Conservation (phyloP, 805 yeast species). For the Zygosaccharomyces rouxii region DNA sequence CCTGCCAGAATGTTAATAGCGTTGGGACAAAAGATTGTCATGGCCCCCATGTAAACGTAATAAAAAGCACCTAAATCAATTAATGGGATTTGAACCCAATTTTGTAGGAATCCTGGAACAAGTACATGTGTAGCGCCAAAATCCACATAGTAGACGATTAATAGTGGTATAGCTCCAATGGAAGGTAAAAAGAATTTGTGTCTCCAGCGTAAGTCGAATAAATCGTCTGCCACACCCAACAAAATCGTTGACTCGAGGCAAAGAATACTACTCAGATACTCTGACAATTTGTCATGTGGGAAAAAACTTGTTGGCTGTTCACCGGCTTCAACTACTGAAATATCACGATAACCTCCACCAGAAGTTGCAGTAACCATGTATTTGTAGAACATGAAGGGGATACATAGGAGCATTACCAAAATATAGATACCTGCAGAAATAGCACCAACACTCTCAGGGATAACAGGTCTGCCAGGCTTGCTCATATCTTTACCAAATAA, state of each 20-base stretch:
- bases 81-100: slow-evolving; percentile 33
- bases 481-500: slow-evolving; percentile 81
- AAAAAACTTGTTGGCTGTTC: slow-evolving; percentile 37
- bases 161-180: slow-evolving; percentile 84
- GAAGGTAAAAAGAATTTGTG: slow-evolving; percentile 96
- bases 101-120: slow-evolving; percentile 64
- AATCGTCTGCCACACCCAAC: slow-evolving; percentile 87
- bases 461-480: slow-evolving; percentile 64
- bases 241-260: slow-evolving; percentile 80
- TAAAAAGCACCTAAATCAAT: slow-evolving; percentile 77
- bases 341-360: slow-evolving; percentile 53
- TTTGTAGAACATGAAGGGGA: slow-evolving; percentile 83
- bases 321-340: slow-evolving; percentile 16
- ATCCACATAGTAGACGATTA: slow-evolving; percentile 88
- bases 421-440: slow-evolving; percentile 78
- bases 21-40: slow-evolving; percentile 92
- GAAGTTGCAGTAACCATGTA: slow-evolving; percentile 56
- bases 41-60: slow-evolving; percentile 84
- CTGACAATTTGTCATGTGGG: slow-evolving; percentile 80
- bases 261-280: slow-evolving; percentile 77
- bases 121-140: slow-evolving; percentile 87
- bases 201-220: slow-evolving; percentile 95
- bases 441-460: slow-evolving; percentile 93
- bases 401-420: slow-evolving; percentile 73
- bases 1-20: slow-evolving; percentile 96